phyloP scores from a whole-genome alignment of 805 yeast species.

The Wickerhamiella sergipiensis region DNA sequence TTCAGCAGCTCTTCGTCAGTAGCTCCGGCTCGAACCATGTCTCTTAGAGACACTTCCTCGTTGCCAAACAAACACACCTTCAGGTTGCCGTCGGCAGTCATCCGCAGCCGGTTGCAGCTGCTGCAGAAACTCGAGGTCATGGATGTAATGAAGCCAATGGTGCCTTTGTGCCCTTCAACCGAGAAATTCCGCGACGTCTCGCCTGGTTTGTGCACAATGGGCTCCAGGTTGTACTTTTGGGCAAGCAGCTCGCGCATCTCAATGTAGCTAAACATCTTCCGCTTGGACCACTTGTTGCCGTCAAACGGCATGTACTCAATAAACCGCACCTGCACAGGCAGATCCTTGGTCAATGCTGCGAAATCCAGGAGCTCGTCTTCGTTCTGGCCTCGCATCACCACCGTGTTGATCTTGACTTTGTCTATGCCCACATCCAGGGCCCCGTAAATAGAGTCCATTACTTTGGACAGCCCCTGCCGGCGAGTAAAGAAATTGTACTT shows the following conservation, averaged over 20 bases:
- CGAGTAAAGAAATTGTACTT: slow-evolving; percentile 37
- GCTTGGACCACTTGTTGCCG: slow-evolving; percentile 38
- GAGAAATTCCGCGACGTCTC: slow-evolving; percentile 38
- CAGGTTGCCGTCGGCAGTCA: slow-evolving; percentile 41
- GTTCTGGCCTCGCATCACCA: slow-evolving; percentile 35
- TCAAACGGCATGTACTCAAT: slow-evolving; percentile 48
- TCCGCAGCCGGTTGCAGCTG: slow-evolving; percentile 37
- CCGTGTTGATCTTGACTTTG: slow-evolving; percentile 36
- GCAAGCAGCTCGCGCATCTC: slow-evolving; percentile 30
- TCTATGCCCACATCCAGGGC: slow-evolving; percentile 34
- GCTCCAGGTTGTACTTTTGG: slow-evolving; percentile 23
- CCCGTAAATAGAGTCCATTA: slow-evolving; percentile 30
- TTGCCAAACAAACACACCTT: slow-evolving; percentile 44
- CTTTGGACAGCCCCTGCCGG: slow-evolving; percentile 35
- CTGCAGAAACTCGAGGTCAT: slow-evolving; percentile 43
- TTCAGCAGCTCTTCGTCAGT: slow-evolving; percentile 27
- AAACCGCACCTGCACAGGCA: slow-evolving; percentile 36
- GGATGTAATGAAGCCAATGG: slow-evolving; percentile 40
- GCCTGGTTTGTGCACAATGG: slow-evolving; percentile 23
- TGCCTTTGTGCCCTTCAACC: slow-evolving; percentile 32
- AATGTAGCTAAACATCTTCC: slow-evolving; percentile 33
- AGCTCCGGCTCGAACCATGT: slow-evolving; percentile 28
- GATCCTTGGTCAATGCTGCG: slow-evolving; percentile 29
- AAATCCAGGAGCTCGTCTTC: slow-evolving; percentile 40
- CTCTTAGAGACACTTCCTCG: slow-evolving; percentile 36